A percentile compares a stretch with the other conserved stretches of the same genome.
phyloP scores from a whole-genome alignment of 306 rosid genomes.

The Dalbergia cochinchinensis region DNA sequence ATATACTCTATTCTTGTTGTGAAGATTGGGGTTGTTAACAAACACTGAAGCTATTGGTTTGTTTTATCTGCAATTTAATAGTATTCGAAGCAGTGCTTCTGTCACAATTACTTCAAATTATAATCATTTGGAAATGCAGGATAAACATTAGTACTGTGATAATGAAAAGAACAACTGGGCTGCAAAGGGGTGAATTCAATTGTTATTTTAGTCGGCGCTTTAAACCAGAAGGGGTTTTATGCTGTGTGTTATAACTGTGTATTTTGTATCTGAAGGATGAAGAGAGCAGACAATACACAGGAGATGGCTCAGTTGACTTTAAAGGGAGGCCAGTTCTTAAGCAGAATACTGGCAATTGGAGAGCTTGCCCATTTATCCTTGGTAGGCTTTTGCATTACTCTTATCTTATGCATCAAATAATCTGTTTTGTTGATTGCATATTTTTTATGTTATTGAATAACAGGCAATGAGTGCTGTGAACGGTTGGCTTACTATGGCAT shows the following conservation, averaged over 20 bases:
- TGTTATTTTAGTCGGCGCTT: not conserved
- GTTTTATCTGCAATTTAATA: constrained; percentile 2
- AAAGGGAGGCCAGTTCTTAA: constrained; percentile 72
- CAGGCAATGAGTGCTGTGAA: constrained; percentile 95
- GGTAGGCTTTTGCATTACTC: constrained; percentile 51
- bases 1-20: not conserved
- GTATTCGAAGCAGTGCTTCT: not conserved
- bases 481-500: constrained; percentile 97
- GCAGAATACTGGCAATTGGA: constrained; percentile 74
- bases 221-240: not conserved
- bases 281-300: constrained; percentile 52
- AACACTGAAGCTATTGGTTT: not conserved
- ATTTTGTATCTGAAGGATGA: constrained; percentile 58
- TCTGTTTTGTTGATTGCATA: constrained; percentile 4
- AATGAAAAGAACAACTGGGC: not conserved
- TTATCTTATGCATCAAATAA: not conserved
- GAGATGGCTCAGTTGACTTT: constrained; percentile 79
- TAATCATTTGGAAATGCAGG: not conserved
- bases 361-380: constrained; percentile 78
- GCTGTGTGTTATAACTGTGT: not conserved
- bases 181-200: not conserved
- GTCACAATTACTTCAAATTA: not conserved
- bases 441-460: constrained; percentile 35
- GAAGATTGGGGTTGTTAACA: not conserved
- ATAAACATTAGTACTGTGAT: not conserved